Conservation (phyloP, 306 rosid genomes). For the Lathyrus oleraceus region DNA sequence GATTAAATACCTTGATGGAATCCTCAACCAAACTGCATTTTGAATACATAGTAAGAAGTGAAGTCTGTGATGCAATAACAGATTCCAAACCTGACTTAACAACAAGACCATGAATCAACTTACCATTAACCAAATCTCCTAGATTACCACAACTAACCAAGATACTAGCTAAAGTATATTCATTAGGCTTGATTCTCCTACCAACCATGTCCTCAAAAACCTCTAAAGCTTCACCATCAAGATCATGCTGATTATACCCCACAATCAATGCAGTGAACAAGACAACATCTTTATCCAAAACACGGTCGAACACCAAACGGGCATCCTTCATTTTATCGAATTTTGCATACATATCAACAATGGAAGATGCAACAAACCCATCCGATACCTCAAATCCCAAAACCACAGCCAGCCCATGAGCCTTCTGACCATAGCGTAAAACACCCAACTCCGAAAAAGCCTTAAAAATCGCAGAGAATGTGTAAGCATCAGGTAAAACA, state of each 20-base stretch:
- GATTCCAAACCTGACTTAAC: constrained; percentile 60
- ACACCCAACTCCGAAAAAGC: constrained; percentile 55
- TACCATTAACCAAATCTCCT: constrained; percentile 51
- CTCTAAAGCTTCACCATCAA: constrained; percentile 52
- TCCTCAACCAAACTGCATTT: constrained; percentile 60
- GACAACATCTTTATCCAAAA: constrained; percentile 66
- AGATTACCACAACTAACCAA: constrained; percentile 59
- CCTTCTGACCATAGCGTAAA: constrained; percentile 41
- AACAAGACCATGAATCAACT: constrained; percentile 62
- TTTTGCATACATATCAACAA: constrained; percentile 71
- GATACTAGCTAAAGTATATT: constrained; percentile 60
- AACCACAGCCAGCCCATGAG: constrained; percentile 69
- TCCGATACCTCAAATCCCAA: constrained; percentile 62
- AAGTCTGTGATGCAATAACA: constrained; percentile 64
- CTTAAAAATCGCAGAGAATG: constrained; percentile 63
- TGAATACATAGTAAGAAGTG: constrained; percentile 70
- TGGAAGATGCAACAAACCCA: constrained; percentile 60
- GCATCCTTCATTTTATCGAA: constrained; percentile 58
- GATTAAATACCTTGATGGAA: constrained; percentile 54
- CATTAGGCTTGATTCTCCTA: constrained; percentile 54
- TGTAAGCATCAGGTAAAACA: constrained; percentile 61
- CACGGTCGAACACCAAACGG: constrained; percentile 52
- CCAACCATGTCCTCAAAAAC: constrained; percentile 52
- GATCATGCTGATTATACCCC: constrained; percentile 57
- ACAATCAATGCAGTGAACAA: constrained; percentile 68